Evolutionary conservation across 768 basidiomycete genomes (phyloP).

Genomic region (Cystobasidiopsis lactophilus): DNA sequence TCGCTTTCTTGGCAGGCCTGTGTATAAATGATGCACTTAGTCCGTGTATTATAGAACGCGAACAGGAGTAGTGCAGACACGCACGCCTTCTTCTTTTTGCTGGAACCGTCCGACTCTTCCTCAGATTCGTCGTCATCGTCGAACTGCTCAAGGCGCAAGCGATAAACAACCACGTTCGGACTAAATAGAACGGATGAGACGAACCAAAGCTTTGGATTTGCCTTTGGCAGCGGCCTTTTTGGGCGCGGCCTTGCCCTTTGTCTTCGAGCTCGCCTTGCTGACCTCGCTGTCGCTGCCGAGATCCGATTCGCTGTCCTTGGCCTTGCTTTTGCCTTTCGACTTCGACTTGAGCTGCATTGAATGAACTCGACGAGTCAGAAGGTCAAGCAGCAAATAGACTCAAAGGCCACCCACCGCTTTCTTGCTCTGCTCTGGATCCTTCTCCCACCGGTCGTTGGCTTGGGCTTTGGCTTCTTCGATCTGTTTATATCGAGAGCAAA

Average conservation of each 20-base stretch:
- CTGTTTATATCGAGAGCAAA: too few species aligned
- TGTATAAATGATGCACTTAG: neutral
- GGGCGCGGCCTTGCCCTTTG: conserved; percentile 3
- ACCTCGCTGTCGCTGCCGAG: conserved; percentile 7
- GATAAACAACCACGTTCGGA: neutral
- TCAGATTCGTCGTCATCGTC: conserved; percentile 5
- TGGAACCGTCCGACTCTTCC: neutral
- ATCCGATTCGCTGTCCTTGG: conserved; percentile 6
- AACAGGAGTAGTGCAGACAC: neutral
- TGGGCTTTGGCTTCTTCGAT: conserved; percentile 23
- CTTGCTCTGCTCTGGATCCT: conserved; percentile 2
- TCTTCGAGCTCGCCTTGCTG: conserved; percentile 1
- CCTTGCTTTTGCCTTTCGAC: conserved; percentile 6
- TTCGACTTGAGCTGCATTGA: neutral
- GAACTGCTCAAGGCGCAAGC: conserved; percentile 1
- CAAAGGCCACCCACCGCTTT: neutral
- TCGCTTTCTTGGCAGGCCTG: conserved; percentile 5
- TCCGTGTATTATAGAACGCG: too few species aligned
- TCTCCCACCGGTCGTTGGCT: conserved; percentile 13
- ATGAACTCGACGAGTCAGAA: conserved; percentile 1
- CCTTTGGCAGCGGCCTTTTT: conserved; percentile 5
- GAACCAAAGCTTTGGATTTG: neutral
- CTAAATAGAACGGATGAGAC: neutral
- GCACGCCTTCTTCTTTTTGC: conserved; percentile 12
- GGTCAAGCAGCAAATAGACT: neutral